These are phyloP conservation scores for Fusarium chaquense DNA, from an alignment of 2,329 filamentous ascomycete species.

Conservation along the genomic window DNA sequence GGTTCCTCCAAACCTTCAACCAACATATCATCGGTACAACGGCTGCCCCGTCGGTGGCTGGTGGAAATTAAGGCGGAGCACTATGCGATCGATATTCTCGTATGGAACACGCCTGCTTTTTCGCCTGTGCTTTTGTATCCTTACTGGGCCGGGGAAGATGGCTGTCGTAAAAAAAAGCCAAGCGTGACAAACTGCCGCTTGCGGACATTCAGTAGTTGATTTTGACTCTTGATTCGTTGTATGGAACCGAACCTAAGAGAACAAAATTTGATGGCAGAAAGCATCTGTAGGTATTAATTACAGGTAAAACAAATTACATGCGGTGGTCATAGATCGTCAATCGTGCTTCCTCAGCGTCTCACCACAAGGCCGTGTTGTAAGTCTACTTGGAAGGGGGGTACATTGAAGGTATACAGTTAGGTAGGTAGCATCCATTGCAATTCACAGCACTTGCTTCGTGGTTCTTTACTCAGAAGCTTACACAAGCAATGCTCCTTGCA, in stretches of 20 bases:
- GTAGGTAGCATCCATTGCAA: too few species aligned
- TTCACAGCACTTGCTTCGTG: too few species aligned
- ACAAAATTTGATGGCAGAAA: too few species aligned
- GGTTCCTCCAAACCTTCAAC: not conserved
- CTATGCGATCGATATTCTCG: not conserved
- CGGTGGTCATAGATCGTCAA: not conserved
- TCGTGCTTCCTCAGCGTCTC: not conserved
- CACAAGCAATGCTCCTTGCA: too few species aligned
- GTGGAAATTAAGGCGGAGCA: conserved; percentile 34
- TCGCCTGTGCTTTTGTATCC: conserved; percentile 10
- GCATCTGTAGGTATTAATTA: not conserved
- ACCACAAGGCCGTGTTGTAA: not conserved
- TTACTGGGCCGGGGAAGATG: conserved; percentile 1
- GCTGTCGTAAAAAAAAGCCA: not conserved
- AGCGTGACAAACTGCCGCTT: not conserved
- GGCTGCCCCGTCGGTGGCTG: not conserved
- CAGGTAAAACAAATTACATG: too few species aligned
- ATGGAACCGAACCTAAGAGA: not conserved
- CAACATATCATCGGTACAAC: not conserved
- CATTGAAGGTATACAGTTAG: too few species aligned
- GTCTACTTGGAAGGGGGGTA: too few species aligned
- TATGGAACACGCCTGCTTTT: not conserved
- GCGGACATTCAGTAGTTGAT: not conserved
- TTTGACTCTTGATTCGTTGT: not conserved
- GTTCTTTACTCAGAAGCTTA: too few species aligned